Evolutionary conservation across 257 asterid genomes (phyloP), one percentile per base, ranked within the genome.

Genomic region (Solanum raphanifolium): DNA sequence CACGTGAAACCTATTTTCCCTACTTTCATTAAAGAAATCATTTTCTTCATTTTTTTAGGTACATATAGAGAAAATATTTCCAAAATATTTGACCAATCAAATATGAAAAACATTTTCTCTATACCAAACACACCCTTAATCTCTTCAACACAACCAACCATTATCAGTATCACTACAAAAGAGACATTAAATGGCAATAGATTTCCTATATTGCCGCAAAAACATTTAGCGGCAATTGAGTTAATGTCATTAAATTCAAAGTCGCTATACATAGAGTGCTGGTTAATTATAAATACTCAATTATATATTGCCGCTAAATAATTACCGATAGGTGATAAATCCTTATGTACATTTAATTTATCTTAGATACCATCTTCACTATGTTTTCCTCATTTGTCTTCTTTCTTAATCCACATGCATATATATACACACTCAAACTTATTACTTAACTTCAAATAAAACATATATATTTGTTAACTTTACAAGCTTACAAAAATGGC

Each of bases 401-500:
- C 35, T 65, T 38, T 38, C 58, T 23, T 36, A 8, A 7, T 2
- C 55, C 5, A 16, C 27, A 35, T 41, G 32, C 32, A 36, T 36
- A 74, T 83, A 83, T 52, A 36, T 21, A 35, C 15, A 46, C 15
- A 46, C 41, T 38, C 41, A 38, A 38, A 38, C 41, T 38, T 38
- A 10, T 38, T 38, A 38, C 41, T 38, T 38, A 38, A 52, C 3
- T 52, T 18, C 1, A 52, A 52, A 52, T 0, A 1, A 35, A n/a
- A 2, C 9, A 60, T 5, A 52, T 39, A 0, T n/a, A 84, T 31
- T 58, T 15, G 76, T 84, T 23, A 55, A 79, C 27, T 79, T 78
- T 78, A 25, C n/a, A 52, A 87, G 85, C 29, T 55, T 46, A 5
- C 23, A 35, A n/a, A 36, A 9, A 88, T 89, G 92, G 83, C 88